Evolutionary conservation across 2,329 filamentous ascomycete genomes (phyloP).

Genomic region (Arthrobotrys pseudoclavata): DNA sequence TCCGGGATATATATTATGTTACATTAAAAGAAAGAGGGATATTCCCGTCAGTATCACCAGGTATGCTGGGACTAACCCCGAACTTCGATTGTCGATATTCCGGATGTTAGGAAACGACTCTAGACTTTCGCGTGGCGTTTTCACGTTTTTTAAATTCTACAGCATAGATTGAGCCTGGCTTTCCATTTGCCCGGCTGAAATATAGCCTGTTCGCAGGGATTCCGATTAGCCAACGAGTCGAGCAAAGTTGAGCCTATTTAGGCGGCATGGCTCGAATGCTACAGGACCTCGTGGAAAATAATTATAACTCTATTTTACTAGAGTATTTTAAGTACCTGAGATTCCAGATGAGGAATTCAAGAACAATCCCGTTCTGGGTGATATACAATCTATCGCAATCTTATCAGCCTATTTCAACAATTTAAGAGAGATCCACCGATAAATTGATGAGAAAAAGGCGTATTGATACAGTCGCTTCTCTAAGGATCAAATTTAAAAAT

Average conservation of each 20-base stretch:
- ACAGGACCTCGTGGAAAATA: too few relatives aligned
- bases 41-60: background rate
- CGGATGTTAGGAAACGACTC: conserved; percentile 17
- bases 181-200: conserved; percentile 4
- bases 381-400: too few relatives aligned
- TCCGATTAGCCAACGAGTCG: conserved; percentile 6
- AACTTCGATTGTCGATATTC: background rate
- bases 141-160: background rate
- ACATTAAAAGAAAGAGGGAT: background rate
- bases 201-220: conserved; percentile 1
- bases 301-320: too few relatives aligned
- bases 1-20: background rate
- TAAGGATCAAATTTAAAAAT: too few relatives aligned
- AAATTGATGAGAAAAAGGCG: too few relatives aligned
- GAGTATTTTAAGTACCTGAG: too few relatives aligned
- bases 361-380: too few relatives aligned
- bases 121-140: conserved; percentile 10
- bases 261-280: conserved; percentile 14
- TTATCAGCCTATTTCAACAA: too few relatives aligned
- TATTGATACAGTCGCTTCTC: too few relatives aligned
- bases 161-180: background rate
- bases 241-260: conserved; percentile 9
- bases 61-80: too few relatives aligned
- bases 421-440: too few relatives aligned
- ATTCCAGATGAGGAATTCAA: too few relatives aligned